phyloP scores from a whole-genome alignment of 2,329 filamentous ascomycete genomes.

The Didymella keratinophila region DNA sequence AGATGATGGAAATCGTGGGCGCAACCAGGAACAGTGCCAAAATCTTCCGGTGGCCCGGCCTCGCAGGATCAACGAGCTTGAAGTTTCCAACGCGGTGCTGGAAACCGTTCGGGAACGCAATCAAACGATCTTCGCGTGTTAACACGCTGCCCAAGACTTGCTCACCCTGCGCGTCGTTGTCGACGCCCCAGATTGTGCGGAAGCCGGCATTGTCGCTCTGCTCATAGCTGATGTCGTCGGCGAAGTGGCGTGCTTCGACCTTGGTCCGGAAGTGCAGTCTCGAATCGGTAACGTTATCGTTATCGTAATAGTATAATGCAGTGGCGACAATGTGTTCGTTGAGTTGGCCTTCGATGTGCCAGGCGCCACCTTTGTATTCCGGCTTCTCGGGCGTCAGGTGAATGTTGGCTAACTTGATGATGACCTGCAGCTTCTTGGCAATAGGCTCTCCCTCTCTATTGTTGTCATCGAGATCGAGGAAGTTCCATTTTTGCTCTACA shows the following conservation, averaged over 20 bases:
- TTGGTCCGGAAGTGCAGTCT: constrained; percentile 30
- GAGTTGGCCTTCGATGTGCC: constrained; percentile 58
- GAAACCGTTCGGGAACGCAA: constrained; percentile 62
- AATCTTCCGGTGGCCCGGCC: constrained; percentile 63
- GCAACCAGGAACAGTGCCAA: constrained; percentile 67
- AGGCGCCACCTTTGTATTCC: constrained; percentile 60
- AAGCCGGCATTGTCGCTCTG: constrained; percentile 12
- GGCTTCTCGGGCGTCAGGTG: constrained; percentile 66
- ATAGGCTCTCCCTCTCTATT: background rate
- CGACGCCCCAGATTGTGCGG: constrained; percentile 9
- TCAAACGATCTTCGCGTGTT: constrained; percentile 57
- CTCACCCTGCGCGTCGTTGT: constrained; percentile 5
- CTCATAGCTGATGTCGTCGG: constrained; percentile 12
- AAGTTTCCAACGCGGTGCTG: constrained; percentile 50
- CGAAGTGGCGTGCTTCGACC: background rate
- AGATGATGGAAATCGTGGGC: constrained; percentile 60
- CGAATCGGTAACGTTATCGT: constrained; percentile 62
- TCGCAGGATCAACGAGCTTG: constrained; percentile 57
- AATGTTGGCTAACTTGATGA: constrained; percentile 68
- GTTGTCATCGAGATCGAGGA: background rate
- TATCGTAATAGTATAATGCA: constrained; percentile 68
- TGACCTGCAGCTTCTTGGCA: constrained; percentile 60
- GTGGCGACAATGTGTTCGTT: constrained; percentile 72
- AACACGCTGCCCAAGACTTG: constrained; percentile 59
- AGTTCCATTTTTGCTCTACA: constrained; percentile 14